A percentile compares a stretch with the other conserved stretches of the same genome.
Conservation (phyloP, 176 grass and related monocot species). For the Ensete ventricosum region DNA sequence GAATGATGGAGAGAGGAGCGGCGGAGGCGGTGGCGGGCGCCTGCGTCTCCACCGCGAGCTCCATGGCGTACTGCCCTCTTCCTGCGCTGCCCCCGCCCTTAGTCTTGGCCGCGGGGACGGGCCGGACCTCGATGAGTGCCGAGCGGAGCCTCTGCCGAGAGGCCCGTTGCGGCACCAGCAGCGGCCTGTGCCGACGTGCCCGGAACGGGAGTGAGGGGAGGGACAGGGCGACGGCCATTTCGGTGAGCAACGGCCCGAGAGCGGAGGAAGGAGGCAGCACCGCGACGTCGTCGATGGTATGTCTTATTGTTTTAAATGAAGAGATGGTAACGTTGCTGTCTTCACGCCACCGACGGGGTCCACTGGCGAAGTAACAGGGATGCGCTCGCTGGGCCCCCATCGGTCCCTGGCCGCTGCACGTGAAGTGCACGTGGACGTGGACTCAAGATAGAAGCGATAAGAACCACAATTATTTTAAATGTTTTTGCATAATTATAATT, state of each 20-base stretch:
- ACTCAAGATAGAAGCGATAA: too few species aligned
- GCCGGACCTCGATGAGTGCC: slow-evolving; percentile 39
- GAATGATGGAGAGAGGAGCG: neutral
- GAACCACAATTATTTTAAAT: too few species aligned
- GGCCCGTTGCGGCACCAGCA: neutral
- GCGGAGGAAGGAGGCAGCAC: neutral
- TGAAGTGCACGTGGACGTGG: too few species aligned
- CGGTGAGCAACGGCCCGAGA: neutral
- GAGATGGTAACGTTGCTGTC: too few species aligned
- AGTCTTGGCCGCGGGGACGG: slow-evolving; percentile 15
- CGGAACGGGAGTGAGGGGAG: neutral
- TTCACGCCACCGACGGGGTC: too few species aligned
- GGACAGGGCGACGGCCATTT: slow-evolving; percentile 18
- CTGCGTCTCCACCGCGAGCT: slow-evolving; percentile 9
- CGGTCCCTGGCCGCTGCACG: too few species aligned
- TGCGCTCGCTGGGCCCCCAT: too few species aligned
- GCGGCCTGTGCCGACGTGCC: neutral
- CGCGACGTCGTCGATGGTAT: too few species aligned
- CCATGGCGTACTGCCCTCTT: slow-evolving; percentile 17
- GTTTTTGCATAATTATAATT: too few species aligned
- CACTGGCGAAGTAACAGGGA: too few species aligned
- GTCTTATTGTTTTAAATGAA: too few species aligned
- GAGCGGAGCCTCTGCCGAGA: slow-evolving; percentile 21
- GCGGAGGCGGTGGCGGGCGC: slow-evolving; percentile 9
- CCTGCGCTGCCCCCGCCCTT: neutral